A percentile compares a stretch with the other conserved stretches of the same genome.
These are phyloP conservation scores for Buxus sempervirens DNA, from an alignment of 164 flowering plant species.

Conservation along the genomic window DNA sequence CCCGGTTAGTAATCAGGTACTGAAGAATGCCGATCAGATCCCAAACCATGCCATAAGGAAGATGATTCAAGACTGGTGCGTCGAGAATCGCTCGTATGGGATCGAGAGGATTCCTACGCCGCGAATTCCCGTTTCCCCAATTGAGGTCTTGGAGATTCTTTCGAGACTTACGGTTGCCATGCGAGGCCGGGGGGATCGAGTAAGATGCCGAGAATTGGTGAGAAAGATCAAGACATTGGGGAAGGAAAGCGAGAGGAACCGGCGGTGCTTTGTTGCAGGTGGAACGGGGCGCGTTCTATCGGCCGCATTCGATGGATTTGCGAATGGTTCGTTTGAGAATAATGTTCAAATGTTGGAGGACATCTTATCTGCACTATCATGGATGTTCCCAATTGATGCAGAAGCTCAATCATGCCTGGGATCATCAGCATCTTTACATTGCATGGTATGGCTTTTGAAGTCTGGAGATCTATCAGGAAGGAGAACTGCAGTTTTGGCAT, in stretches of 20 bases:
- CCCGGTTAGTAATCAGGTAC: constrained; percentile 57
- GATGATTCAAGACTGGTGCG: constrained; percentile 93
- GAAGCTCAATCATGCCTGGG: constrained; percentile 33
- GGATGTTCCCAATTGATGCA: constrained; percentile 35
- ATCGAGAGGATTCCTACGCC: constrained; percentile 87
- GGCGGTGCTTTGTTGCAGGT: constrained; percentile 31
- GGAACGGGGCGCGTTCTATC: constrained; percentile 36
- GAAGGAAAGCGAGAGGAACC: constrained; percentile 63
- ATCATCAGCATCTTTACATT: constrained; percentile 35
- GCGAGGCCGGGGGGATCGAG: constrained; percentile 17
- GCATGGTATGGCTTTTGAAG: constrained; percentile 46
- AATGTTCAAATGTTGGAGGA: constrained; percentile 36
- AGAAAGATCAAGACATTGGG: constrained; percentile 33
- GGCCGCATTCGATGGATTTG: constrained; percentile 37
- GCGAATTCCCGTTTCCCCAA: constrained; percentile 41
- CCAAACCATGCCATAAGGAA: constrained; percentile 69
- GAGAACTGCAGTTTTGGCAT: constrained; percentile 39
- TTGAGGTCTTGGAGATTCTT: constrained; percentile 43
- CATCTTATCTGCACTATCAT: constrained; percentile 30
- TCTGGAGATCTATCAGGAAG: constrained; percentile 35
- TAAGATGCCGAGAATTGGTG: constrained; percentile 34
- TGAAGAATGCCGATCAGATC: constrained; percentile 44
- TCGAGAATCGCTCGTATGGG: constrained; percentile 50
- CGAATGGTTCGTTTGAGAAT: constrained; percentile 19
- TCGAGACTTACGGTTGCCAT: constrained; percentile 20